A percentile compares a stretch with the other conserved stretches of the same genome.
Conservation (phyloP, 2,329 filamentous ascomycete genomes). For the Neopestalotiopsis sp. region DNA sequence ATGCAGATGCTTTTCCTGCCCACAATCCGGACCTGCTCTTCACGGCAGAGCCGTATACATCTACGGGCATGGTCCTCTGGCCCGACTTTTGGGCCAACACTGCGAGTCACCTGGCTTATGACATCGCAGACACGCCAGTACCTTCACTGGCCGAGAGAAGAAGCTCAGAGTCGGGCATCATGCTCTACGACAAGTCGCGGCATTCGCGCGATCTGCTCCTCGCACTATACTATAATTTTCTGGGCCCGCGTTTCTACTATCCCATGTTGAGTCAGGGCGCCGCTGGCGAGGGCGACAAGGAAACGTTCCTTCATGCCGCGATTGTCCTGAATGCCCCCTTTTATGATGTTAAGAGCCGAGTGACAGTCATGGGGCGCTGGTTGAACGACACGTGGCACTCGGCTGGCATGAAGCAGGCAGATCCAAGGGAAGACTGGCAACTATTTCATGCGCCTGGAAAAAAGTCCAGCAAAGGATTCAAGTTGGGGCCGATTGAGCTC, state of each 20-base stretch:
- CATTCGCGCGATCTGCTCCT: conserved; percentile 54
- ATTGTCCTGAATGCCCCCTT: conserved; percentile 44
- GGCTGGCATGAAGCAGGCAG: conserved; percentile 17
- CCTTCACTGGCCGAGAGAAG: conserved; percentile 38
- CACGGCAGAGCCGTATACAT: conserved; percentile 54
- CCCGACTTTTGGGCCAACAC: conserved; percentile 59
- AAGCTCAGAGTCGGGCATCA: conserved; percentile 54
- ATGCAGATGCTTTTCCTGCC: conserved; percentile 60
- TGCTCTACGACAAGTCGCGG: conserved; percentile 53
- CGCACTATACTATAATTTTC: conserved; percentile 60
- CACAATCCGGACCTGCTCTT: conserved; percentile 48
- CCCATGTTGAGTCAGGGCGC: conserved; percentile 50
- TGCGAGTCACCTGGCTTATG: conserved; percentile 48
- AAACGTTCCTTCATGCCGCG: conserved; percentile 53
- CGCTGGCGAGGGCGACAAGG: conserved; percentile 52
- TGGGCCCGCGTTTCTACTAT: conserved; percentile 58
- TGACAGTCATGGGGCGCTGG: conserved; percentile 27
- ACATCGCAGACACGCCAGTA: conserved; percentile 42
- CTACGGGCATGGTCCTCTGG: conserved; percentile 60
- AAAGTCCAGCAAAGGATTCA: background rate
- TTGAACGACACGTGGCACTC: conserved; percentile 15
- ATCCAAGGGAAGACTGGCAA: conserved; percentile 16
- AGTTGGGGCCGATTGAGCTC: background rate
- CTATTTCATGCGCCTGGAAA: background rate
- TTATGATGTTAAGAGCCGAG: conserved; percentile 43